Conservation (phyloP, 345 rosid species). For the Arabidopsis arenosa region DNA sequence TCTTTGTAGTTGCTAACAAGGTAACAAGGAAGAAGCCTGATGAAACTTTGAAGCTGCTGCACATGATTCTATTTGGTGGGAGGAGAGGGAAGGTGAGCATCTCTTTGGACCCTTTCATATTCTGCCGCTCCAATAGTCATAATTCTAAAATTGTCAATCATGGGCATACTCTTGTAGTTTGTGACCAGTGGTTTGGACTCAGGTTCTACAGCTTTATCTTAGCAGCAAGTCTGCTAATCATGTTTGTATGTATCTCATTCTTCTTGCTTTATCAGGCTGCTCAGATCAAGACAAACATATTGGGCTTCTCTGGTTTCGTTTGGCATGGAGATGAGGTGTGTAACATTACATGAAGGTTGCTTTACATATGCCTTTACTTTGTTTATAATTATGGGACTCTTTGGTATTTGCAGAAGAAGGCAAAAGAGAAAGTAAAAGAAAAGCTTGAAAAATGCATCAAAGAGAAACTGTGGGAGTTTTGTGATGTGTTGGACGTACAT, state of each 20-base stretch:
- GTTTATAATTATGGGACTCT: slow-evolving; percentile 23
- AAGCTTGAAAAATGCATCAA: slow-evolving; percentile 86
- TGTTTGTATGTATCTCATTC: slow-evolving; percentile 32
- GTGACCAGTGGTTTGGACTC: slow-evolving; percentile 3
- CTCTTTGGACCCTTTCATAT: not conserved
- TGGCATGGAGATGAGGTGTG: slow-evolving; percentile 94
- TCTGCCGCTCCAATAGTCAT: not conserved
- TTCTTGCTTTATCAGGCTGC: slow-evolving; percentile 68
- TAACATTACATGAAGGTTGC: slow-evolving; percentile 1
- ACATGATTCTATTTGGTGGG: slow-evolving; percentile 67
- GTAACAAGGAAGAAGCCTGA: slow-evolving; percentile 76
- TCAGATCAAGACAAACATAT: slow-evolving; percentile 82
- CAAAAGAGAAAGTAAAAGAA: slow-evolving; percentile 74
- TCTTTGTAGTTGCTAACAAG: slow-evolving; percentile 77
- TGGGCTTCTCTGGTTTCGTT: slow-evolving; percentile 90
- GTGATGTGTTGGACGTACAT: slow-evolving; percentile 81
- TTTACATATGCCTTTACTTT: slow-evolving; percentile 10
- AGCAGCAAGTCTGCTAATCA: slow-evolving; percentile 22
- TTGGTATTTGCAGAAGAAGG: slow-evolving; percentile 71
- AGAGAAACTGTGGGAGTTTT: slow-evolving; percentile 80
- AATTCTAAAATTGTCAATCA: slow-evolving; percentile 13
- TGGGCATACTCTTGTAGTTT: slow-evolving; percentile 7
- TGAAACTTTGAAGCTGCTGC: slow-evolving; percentile 79
- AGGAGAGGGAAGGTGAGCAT: slow-evolving; percentile 84
- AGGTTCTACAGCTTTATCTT: slow-evolving; percentile 13